Base-by-base conservation (phyloP, 140 eudicot species). In the Flaveria floridana region DNA sequence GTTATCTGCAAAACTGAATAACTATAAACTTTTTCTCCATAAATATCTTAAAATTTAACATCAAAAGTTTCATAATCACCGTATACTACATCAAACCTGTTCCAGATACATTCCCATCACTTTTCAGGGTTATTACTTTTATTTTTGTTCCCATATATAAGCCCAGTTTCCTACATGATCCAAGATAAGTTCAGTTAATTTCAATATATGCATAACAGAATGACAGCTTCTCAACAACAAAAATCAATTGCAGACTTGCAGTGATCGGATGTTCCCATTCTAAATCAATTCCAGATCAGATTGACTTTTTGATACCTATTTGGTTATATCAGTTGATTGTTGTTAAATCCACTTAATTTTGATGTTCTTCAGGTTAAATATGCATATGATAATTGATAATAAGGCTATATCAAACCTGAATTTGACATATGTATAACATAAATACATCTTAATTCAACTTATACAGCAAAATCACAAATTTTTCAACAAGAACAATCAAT, bases 61-160 rank as follows among this genome's bases (percentile, higher is more conserved):
- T 68, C 83, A 79, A 67, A 78, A 70, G 51, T 56, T 68, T 69
- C 74, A 57, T 20, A 68, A 30, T 41, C 77, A 78, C 64, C 30
- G 61, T 53, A 74, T 82, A 74, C 69, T 64, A 37, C 59, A 68
- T 75, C 57, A 46, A 65, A 51, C 25, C 64, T 58, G 73, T 61
- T 63, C 39, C 42, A 62, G 4, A 18, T 26, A 48, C 28, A 13
- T 9, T 72, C 65, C 70, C 76, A 20, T 79, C 68, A 80, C 64
- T 80, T 59, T 70, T 81, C 81, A 25, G 91, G 55, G 51, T 83
- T 58, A 3, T 79, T 81, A 16, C 59, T 74, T 74, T 80, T 80
- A 67, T 50, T 89, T 76, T 89, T 89, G 61, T 85, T 85, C 58
- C 92, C 96, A 73, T 85, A 89, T 7, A 85, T 78, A 53, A 89